Conservation (phyloP, 345 rosid species). For the Salix viminalis region DNA sequence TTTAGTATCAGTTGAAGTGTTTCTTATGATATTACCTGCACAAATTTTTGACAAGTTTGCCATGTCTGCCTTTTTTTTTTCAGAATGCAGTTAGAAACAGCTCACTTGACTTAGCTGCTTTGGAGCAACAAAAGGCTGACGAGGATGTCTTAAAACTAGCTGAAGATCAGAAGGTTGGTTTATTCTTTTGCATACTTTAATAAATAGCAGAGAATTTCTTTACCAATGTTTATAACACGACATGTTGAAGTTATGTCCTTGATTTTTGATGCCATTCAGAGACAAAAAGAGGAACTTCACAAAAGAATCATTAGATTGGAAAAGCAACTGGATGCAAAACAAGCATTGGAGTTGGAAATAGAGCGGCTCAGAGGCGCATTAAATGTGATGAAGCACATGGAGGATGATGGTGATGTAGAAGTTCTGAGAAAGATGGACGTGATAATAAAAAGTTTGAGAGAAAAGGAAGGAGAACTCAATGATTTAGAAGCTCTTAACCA, state of each 20-base stretch:
- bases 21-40: background rate
- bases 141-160: conserved; percentile 72
- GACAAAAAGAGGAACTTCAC: conserved; percentile 67
- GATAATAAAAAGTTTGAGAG: conserved; percentile 58
- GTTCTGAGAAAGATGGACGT: conserved; percentile 58
- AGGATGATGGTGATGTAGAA: conserved; percentile 60
- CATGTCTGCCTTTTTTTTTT: conserved; percentile 6
- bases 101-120: conserved; percentile 62
- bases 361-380: conserved; percentile 60
- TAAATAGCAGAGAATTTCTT: background rate
- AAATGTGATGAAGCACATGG: conserved; percentile 70
- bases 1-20: background rate
- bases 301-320: conserved; percentile 60
- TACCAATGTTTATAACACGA: conserved; percentile 5
- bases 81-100: conserved; percentile 60
- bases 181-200: conserved; percentile 17
- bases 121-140: conserved; percentile 76
- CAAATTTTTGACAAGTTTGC: background rate
- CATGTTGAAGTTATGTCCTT: conserved; percentile 7
- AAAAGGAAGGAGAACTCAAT: conserved; percentile 76
- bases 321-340: conserved; percentile 75
- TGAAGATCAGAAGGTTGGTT: conserved; percentile 79
- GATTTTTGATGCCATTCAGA: conserved; percentile 38
- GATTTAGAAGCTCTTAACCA: conserved; percentile 69
- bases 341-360: conserved; percentile 78